Evolutionary conservation across 257 asterid genomes (phyloP).

Genomic region (Phtheirospermum japonicum): DNA sequence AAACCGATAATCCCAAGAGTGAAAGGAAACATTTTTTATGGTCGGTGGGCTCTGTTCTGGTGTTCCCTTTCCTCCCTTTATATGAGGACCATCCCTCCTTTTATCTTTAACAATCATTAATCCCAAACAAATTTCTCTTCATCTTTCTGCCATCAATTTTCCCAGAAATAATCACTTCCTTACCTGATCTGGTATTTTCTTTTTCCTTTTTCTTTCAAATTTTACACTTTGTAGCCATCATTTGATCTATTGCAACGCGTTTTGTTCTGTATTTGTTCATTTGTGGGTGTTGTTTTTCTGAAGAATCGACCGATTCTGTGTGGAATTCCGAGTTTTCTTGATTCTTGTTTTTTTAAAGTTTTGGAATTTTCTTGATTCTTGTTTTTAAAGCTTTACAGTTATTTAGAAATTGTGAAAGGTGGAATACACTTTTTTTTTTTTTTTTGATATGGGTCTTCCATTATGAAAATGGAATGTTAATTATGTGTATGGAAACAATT

Average conservation of each 20-base stretch:
- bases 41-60: slow-evolving; percentile 17
- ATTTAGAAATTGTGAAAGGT: slow-evolving; percentile 2
- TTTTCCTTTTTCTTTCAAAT: background rate
- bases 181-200: slow-evolving; percentile 42
- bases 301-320: too few relatives aligned
- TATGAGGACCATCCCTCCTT: slow-evolving; percentile 10
- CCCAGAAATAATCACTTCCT: background rate
- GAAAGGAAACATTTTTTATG: background rate
- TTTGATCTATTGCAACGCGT: background rate
- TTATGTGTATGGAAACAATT: background rate
- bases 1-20: too few relatives aligned
- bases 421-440: background rate
- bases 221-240: background rate
- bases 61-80: slow-evolving; percentile 2
- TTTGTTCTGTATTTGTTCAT: slow-evolving; percentile 16
- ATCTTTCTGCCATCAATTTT: slow-evolving; percentile 22
- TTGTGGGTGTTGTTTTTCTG: slow-evolving; percentile 7
- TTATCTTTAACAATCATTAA: background rate
- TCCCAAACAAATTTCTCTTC: background rate
- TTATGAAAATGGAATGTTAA: background rate
- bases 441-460: background rate
- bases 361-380: slow-evolving; percentile 13
- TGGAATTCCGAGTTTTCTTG: slow-evolving; percentile 8
- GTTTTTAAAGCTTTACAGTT: slow-evolving; percentile 4
- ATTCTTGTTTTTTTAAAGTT: slow-evolving; percentile 4